Base-by-base conservation (phyloP, 1,284 basidiomycete genomes). In the Austroboletus novae-zelandiae region DNA sequence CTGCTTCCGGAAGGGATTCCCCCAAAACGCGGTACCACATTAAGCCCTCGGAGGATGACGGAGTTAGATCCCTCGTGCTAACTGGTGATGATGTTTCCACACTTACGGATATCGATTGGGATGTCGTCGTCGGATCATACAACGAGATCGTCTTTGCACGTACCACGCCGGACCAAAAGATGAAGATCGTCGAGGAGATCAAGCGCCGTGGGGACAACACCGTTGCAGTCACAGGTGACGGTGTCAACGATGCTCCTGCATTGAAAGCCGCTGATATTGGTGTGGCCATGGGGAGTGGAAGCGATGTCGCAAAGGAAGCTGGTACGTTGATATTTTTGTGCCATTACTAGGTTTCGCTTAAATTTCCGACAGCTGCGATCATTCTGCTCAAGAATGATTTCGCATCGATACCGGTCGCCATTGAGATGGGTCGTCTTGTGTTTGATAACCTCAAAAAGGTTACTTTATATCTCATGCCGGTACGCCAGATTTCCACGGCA, bases 201-300 rank as follows among this genome's bases (percentile, higher is more conserved):
- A 77, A 81, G 55, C 64, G 64, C 32, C 66, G 76, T 15, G 58
- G 71, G 18, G 71, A 72, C 13, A 72, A 73, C 46, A 70, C 75
- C 3, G 79, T 84, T 18, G 81, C 75, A 9, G 80, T 80, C 6
- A 83, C 66, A 3, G 66, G 81, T 14, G 81, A 83, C 49, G 81
- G 81, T 45, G 79, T 80, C 39, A 83, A 83, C 60, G 81, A 83
- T 57, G 75, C 78, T 1, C 79, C 81, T 57, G 52, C 70, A 57
- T 43, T 93, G 56, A 90, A 90, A 64, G 89, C 88, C 68, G 87
- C 89, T 5, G 89, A 92, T 61, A 91, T 93, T 54, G 90, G 90
- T 56, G 86, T 93, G 41, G 83, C 87, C 13, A 92, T 93, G 90
- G 90, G 90, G 35, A 83, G 82, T 47, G 90, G 89, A 42, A 92